Conservation (phyloP, 2,329 filamentous ascomycete species). For the Pseudogymnoascus sp. region DNA sequence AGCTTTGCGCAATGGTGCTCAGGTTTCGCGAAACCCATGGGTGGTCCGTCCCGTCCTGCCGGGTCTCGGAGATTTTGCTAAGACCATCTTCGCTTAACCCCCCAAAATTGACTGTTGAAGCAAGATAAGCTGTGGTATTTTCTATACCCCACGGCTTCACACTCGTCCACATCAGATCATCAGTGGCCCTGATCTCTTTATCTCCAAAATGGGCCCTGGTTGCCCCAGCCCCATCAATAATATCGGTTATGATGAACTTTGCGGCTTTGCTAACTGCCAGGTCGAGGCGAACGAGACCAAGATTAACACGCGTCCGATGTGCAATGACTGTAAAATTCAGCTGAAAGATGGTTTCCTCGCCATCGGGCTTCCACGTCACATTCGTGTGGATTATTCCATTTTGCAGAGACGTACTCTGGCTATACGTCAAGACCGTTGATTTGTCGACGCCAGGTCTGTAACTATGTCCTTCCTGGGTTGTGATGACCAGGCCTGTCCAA, state of each 20-base stretch:
- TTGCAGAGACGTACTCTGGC: constrained; percentile 37
- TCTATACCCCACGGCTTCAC: constrained; percentile 50
- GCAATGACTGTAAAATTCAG: constrained; percentile 42
- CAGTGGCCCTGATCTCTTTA: constrained; percentile 41
- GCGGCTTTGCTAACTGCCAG: constrained; percentile 9
- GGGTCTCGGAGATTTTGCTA: constrained; percentile 27
- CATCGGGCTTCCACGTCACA: constrained; percentile 12
- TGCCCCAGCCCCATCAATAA: constrained; percentile 54
- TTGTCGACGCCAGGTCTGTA: constrained; percentile 47
- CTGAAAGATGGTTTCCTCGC: constrained; percentile 48
- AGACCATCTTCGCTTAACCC: not conserved
- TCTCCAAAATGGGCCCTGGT: constrained; percentile 47
- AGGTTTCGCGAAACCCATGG: constrained; percentile 42
- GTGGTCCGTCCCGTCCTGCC: constrained; percentile 31
- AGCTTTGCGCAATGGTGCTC: constrained; percentile 51
- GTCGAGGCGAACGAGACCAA: constrained; percentile 9
- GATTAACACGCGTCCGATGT: constrained; percentile 11
- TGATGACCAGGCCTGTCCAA: constrained; percentile 33
- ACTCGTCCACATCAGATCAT: constrained; percentile 46
- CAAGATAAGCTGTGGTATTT: constrained; percentile 50
- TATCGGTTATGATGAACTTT: constrained; percentile 47
- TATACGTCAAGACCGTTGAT: constrained; percentile 38
- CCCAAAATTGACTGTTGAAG: constrained; percentile 34
- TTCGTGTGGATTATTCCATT: constrained; percentile 10
- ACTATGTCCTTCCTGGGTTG: constrained; percentile 23